These are phyloP conservation scores for Syzygium aqueum DNA, from an alignment of 345 rosid genomes.

Conservation along the genomic window DNA sequence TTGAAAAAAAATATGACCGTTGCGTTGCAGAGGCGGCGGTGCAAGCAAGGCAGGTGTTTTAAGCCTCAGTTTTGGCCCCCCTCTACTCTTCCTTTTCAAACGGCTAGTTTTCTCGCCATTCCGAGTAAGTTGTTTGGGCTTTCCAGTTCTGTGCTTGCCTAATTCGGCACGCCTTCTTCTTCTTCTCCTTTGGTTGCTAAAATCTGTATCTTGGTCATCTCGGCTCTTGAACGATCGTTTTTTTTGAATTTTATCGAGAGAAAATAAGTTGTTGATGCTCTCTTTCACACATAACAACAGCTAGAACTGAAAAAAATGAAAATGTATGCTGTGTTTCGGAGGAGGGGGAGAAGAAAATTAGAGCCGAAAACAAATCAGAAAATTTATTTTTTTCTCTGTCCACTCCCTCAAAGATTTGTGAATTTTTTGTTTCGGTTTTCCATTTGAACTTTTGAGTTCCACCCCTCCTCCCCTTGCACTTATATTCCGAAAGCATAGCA, in stretches of 20 bases:
- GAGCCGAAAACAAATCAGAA: background rate
- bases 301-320: too few relatives aligned
- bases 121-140: background rate
- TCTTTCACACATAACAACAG: background rate
- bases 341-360: background rate
- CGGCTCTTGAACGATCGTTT: fast-evolving
- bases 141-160: background rate
- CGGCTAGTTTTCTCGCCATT: constrained; percentile 11
- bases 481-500: background rate
- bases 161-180: background rate
- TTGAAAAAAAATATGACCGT: constrained; percentile 12
- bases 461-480: fast-evolving
- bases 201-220: background rate
- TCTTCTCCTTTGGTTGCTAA: background rate
- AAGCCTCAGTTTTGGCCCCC: background rate
- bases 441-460: background rate
- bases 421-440: background rate
- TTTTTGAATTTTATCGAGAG: background rate
- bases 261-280: background rate
- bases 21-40: background rate
- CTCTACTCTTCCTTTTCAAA: background rate
- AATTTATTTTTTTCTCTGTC: background rate
- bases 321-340: fast-evolving
- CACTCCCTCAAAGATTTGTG: fast-evolving
- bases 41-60: background rate